Evolutionary conservation across 1,284 basidiomycete genomes (phyloP).

Genomic region (Sparassis latifolia): DNA sequence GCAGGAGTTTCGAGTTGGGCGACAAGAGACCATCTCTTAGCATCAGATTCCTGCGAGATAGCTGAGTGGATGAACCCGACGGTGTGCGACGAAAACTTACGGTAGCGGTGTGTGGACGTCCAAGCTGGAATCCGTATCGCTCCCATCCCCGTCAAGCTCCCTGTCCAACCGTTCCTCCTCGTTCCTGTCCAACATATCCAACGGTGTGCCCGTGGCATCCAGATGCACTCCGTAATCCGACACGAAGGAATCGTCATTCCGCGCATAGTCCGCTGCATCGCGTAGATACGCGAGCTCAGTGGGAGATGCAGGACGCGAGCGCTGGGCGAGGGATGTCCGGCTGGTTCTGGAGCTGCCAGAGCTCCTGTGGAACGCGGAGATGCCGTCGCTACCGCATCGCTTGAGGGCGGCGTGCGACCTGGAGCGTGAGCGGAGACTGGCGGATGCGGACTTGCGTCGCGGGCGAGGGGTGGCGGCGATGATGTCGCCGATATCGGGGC

Average conservation of each 20-base stretch:
- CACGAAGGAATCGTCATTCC: constrained; percentile 23
- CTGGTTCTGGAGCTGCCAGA: background rate
- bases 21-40: constrained; percentile 67
- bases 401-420: constrained; percentile 14
- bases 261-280: constrained; percentile 12
- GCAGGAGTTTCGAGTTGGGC: constrained; percentile 60
- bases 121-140: constrained; percentile 59
- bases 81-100: constrained; percentile 36
- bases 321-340: background rate
- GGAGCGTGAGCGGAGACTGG: constrained; percentile 13
- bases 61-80: background rate
- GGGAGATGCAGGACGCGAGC: background rate
- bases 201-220: constrained; percentile 21
- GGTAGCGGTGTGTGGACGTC: constrained; percentile 74
- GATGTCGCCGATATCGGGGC: constrained; percentile 43
- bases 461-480: constrained; percentile 40
- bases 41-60: constrained; percentile 54
- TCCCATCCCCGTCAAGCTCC: constrained; percentile 35
- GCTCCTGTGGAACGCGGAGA: background rate
- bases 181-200: constrained; percentile 20
- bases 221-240: constrained; percentile 25
- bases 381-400: background rate
- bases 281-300: constrained; percentile 11
- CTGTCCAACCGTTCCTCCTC: constrained; percentile 25
- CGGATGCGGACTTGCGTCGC: constrained; percentile 24